Evolutionary conservation across 139 green algal genomes (phyloP).

Genomic region (Closterium sp.): DNA sequence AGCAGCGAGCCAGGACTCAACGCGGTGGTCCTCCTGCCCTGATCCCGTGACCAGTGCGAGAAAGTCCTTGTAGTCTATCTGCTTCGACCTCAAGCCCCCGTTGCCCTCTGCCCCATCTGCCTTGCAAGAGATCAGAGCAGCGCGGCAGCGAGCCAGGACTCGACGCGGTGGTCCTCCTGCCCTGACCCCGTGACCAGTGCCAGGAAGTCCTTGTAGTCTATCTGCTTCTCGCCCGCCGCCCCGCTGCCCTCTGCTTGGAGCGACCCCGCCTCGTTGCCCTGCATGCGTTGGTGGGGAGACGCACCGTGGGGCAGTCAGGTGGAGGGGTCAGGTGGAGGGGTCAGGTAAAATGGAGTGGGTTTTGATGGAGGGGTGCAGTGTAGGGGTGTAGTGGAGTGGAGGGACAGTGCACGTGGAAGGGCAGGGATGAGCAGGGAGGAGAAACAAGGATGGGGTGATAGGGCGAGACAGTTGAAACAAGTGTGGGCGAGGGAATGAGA

Average conservation of each 20-base stretch:
- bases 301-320: too few species aligned
- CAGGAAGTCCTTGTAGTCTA: background rate
- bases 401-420: background rate
- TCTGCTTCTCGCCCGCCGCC: background rate
- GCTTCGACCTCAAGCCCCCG: background rate
- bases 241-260: background rate
- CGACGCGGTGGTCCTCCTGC: background rate
- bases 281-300: background rate
- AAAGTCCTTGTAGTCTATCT: background rate
- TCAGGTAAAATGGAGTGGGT: too few species aligned
- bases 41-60: background rate
- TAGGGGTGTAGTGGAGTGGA: background rate
- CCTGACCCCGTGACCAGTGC: background rate
- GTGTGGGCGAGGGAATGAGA: too few species aligned
- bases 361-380: too few species aligned
- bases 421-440: background rate
- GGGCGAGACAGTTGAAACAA: too few species aligned
- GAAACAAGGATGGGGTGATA: too few species aligned
- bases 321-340: too few species aligned
- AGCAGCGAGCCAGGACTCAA: background rate
- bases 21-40: background rate
- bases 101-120: background rate
- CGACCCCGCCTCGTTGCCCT: background rate
- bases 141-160: background rate
- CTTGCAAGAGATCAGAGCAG: too few species aligned